Evolutionary conservation across 2,329 filamentous ascomycete genomes (phyloP).

Genomic region (Amylocarpus encephaloides): DNA sequence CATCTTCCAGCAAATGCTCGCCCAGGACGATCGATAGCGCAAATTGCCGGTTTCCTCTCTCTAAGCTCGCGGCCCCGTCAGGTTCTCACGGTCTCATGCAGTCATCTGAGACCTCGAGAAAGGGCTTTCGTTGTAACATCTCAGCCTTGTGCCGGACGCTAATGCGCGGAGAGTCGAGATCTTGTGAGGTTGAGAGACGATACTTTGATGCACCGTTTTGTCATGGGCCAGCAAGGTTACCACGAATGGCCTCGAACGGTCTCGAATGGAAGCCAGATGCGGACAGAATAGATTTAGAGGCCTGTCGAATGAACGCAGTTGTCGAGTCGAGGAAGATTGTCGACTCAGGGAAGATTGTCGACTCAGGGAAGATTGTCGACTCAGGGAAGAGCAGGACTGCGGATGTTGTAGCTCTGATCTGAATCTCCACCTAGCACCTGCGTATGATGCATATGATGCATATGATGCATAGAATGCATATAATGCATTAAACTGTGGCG

Average conservation of each 20-base stretch:
- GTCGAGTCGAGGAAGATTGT: too few species aligned
- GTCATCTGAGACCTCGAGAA: conserved; percentile 9
- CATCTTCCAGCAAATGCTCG: background rate
- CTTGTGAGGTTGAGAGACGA: background rate
- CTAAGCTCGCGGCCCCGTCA: too few species aligned
- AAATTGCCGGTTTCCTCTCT: too few species aligned
- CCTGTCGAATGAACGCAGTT: conserved; percentile 8
- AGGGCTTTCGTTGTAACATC: background rate
- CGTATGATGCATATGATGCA: conserved; percentile 15
- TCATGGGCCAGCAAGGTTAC: background rate
- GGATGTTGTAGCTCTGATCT: conserved; percentile 6
- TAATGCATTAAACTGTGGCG: conserved; percentile 5
- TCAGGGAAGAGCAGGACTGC: background rate
- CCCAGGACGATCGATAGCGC: too few species aligned
- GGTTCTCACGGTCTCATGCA: background rate
- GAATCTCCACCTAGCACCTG: background rate
- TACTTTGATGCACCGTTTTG: conserved; percentile 7
- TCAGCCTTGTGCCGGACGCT: background rate
- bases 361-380: background rate
- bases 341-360: too few species aligned
- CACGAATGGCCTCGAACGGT: background rate
- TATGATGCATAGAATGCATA: conserved; percentile 22
- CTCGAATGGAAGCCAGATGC: background rate
- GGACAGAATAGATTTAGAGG: background rate
- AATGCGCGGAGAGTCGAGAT: background rate